phyloP scores from a whole-genome alignment of 192 early-diverging fungal species.

The Lobulomyces angularis region DNA sequence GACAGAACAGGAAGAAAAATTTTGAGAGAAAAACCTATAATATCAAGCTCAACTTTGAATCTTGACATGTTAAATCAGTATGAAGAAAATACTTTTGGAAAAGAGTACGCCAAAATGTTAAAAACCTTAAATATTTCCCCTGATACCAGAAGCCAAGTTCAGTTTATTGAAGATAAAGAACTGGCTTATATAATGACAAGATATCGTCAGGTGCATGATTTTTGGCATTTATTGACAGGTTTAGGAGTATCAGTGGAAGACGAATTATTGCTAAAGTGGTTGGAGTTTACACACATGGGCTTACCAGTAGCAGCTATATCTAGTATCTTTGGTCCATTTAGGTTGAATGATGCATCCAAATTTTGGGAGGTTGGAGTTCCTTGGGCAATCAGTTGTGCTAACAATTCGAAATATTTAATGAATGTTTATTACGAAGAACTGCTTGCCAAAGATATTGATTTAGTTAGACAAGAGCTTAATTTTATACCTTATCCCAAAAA shows the following conservation, averaged over 20 bases:
- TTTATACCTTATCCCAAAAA: slow-evolving; percentile 45
- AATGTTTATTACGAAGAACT: slow-evolving; percentile 83
- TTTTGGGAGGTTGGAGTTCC: slow-evolving; percentile 67
- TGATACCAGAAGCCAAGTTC: slow-evolving; percentile 66
- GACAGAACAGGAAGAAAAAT: slow-evolving; percentile 68
- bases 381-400: slow-evolving; percentile 83
- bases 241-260: slow-evolving; percentile 66
- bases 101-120: slow-evolving; percentile 71
- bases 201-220: slow-evolving; percentile 89
- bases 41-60: slow-evolving; percentile 58
- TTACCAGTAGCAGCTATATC: slow-evolving; percentile 78
- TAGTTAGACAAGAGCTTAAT: slow-evolving; percentile 63
- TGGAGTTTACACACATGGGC: slow-evolving; percentile 84
- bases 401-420: slow-evolving; percentile 61
- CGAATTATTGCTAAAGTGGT: slow-evolving; percentile 90
- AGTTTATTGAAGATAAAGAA: slow-evolving; percentile 79
- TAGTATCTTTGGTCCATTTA: slow-evolving; percentile 69
- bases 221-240: slow-evolving; percentile 82
- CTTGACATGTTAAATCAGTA: slow-evolving; percentile 48
- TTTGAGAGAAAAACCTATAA: slow-evolving; percentile 63
- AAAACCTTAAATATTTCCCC: slow-evolving; percentile 67
- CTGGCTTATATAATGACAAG: slow-evolving; percentile 87
- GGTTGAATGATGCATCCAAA: slow-evolving; percentile 47
- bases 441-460: slow-evolving; percentile 50
- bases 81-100: slow-evolving; percentile 69